Conservation (phyloP, 768 basidiomycete genomes). For the Macrocybe gigantea region DNA sequence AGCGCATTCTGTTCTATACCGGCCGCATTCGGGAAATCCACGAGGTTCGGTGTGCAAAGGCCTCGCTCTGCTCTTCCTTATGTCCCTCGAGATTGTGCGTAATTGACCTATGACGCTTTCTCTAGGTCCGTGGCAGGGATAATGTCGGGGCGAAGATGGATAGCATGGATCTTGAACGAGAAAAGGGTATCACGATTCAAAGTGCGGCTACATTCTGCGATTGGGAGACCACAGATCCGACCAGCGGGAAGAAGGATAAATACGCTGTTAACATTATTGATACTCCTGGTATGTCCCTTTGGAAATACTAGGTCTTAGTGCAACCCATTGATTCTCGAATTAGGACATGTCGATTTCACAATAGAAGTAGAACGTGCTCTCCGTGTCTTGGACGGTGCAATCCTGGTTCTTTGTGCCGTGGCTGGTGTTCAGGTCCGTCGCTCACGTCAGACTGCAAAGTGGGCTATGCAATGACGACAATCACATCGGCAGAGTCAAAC, state of each 20-base stretch:
- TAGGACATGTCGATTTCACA: constrained; percentile 98
- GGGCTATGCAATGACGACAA: neutral
- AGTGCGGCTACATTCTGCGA: constrained; percentile 98
- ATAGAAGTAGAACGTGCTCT: constrained; percentile 98
- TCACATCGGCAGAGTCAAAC: constrained; percentile 74
- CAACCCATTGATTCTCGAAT: neutral
- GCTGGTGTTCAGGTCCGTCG: constrained; percentile 80
- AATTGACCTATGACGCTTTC: constrained; percentile 4
- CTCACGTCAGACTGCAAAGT: neutral
- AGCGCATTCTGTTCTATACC: constrained; percentile 93
- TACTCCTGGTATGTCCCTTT: constrained; percentile 67
- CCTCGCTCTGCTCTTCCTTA: constrained; percentile 10
- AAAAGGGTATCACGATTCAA: constrained; percentile 99
- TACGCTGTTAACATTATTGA: constrained; percentile 98
- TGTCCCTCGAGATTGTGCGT: constrained; percentile 5
- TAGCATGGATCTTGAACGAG: constrained; percentile 96
- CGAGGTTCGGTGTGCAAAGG: constrained; percentile 72
- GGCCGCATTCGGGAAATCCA: constrained; percentile 95
- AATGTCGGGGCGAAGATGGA: constrained; percentile 99
- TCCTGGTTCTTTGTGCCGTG: constrained; percentile 94
- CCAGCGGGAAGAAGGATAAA: constrained; percentile 61
- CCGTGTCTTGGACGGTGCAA: constrained; percentile 93
- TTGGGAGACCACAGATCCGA: constrained; percentile 72
- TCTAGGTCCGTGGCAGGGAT: constrained; percentile 86
- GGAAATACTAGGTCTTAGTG: too few species aligned